Evolutionary conservation across 345 rosid genomes (phyloP).

Genomic region (Eutrema yunnanense): DNA sequence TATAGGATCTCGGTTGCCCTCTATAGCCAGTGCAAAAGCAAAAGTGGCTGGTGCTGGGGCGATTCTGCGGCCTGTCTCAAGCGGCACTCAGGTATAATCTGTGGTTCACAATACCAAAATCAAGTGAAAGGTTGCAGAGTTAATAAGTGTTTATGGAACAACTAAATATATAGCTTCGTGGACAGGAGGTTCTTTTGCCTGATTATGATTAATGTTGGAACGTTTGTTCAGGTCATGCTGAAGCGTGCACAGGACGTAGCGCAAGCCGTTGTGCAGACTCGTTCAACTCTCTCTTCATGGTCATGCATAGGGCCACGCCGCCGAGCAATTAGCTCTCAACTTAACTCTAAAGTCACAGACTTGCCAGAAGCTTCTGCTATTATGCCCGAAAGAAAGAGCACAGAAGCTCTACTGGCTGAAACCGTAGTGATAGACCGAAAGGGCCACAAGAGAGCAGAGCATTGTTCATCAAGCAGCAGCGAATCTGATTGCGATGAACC

Average conservation of each 20-base stretch:
- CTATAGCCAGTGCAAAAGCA: conserved; percentile 89
- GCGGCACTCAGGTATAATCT: conserved; percentile 69
- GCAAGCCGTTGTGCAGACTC: conserved; percentile 79
- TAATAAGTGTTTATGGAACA: background rate
- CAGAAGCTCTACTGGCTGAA: conserved; percentile 37
- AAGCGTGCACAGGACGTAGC: conserved; percentile 89
- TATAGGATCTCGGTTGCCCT: conserved; percentile 86
- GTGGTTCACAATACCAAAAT: background rate
- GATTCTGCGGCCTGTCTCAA: conserved; percentile 81
- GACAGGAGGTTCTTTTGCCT: background rate
- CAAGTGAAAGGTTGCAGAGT: background rate
- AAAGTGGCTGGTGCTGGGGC: conserved; percentile 97
- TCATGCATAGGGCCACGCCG: conserved; percentile 92
- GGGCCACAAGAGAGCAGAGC: conserved; percentile 31
- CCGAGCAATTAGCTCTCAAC: conserved; percentile 40
- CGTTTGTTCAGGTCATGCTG: conserved; percentile 62
- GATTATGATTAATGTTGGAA: background rate
- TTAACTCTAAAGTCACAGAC: conserved; percentile 42
- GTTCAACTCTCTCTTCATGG: conserved; percentile 77
- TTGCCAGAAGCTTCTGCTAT: conserved; percentile 45
- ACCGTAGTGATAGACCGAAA: conserved; percentile 25
- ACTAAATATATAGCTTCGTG: background rate
- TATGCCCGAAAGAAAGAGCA: conserved; percentile 38
- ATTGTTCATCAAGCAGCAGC: conserved; percentile 33
- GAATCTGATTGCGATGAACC: conserved; percentile 48